Percentiles rank a stretch among this genome's conserved stretches.
phyloP scores from a whole-genome alignment of 2,329 filamentous ascomycete species.

The Arthrinium puccinioides region DNA sequence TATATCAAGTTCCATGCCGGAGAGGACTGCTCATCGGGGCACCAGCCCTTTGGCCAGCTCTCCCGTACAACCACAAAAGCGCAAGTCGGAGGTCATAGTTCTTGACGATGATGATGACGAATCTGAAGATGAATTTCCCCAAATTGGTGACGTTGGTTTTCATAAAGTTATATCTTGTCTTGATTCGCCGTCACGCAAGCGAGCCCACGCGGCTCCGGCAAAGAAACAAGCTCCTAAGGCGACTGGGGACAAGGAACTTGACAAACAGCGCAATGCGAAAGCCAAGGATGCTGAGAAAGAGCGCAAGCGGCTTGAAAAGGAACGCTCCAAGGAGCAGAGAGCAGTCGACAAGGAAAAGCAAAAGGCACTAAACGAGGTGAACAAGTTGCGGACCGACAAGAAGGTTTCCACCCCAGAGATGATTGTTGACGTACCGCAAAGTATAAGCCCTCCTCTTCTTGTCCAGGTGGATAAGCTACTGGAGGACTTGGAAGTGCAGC shows the following conservation, averaged over 20 bases:
- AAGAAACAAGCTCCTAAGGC: slow-evolving; percentile 15
- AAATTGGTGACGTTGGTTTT: slow-evolving; percentile 33
- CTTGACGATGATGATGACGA: slow-evolving; percentile 23
- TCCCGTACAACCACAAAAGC: slow-evolving; percentile 9
- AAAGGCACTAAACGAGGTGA: slow-evolving; percentile 63
- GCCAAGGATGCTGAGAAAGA: slow-evolving; percentile 48
- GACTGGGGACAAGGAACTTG: slow-evolving; percentile 28
- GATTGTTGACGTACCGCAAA: slow-evolving; percentile 62
- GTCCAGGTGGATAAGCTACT: slow-evolving; percentile 44
- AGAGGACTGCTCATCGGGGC: slow-evolving; percentile 16
- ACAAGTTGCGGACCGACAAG: slow-evolving; percentile 66
- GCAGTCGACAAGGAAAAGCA: slow-evolving; percentile 55
- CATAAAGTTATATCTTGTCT: no score
- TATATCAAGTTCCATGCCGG: slow-evolving; percentile 46
- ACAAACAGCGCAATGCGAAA: slow-evolving; percentile 36
- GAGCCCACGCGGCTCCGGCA: slow-evolving; percentile 12
- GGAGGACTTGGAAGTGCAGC: slow-evolving; percentile 39
- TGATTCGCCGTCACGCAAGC: no score
- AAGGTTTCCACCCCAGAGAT: slow-evolving; percentile 69
- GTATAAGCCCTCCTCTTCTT: slow-evolving; percentile 39
- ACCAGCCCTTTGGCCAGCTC: slow-evolving; percentile 8
- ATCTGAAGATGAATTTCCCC: slow-evolving; percentile 38
- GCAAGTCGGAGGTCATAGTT: slow-evolving; percentile 23
- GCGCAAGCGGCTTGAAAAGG: slow-evolving; percentile 47
- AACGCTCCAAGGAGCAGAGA: slow-evolving; percentile 54